Conservation (phyloP, 495 filamentous ascomycete species). For the Annulohypoxylon bovei region DNA sequence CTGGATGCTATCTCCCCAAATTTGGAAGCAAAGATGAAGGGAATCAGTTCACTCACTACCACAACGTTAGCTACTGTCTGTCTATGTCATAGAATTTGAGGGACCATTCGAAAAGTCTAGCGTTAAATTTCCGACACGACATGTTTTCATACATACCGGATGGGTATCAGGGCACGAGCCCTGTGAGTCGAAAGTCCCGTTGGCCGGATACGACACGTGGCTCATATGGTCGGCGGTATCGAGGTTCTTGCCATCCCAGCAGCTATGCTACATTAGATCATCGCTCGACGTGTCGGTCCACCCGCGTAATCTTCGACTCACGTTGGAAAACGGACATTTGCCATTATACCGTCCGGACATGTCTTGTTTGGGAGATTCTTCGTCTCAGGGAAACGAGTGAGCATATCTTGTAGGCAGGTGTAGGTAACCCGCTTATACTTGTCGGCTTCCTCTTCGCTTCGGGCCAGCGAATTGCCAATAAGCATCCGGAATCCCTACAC, state of each 20-base stretch:
- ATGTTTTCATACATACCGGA: slow-evolving; percentile 22
- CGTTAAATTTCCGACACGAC: too few relatives aligned
- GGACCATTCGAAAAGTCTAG: neutral
- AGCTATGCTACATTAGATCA: slow-evolving; percentile 33
- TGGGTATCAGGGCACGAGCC: slow-evolving; percentile 44
- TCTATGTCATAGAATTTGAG: neutral
- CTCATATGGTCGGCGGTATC: slow-evolving; percentile 47
- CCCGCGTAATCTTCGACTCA: slow-evolving; percentile 12
- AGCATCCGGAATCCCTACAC: slow-evolving; percentile 49
- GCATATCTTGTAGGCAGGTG: slow-evolving; percentile 42
- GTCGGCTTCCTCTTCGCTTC: slow-evolving; percentile 37
- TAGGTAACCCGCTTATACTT: slow-evolving; percentile 46
- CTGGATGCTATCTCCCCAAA: neutral
- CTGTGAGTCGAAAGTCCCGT: slow-evolving; percentile 46
- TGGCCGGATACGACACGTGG: slow-evolving; percentile 48
- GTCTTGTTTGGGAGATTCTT: slow-evolving; percentile 40
- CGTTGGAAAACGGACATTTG: slow-evolving; percentile 52
- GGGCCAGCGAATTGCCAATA: slow-evolving; percentile 40
- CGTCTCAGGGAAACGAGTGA: slow-evolving; percentile 40
- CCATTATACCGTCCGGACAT: slow-evolving; percentile 51
- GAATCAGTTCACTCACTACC: neutral
- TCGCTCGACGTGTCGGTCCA: neutral
- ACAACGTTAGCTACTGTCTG: neutral
- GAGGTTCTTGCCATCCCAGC: slow-evolving; percentile 51
- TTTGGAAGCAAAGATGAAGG: neutral